phyloP scores from a whole-genome alignment of 768 basidiomycete genomes.

The Chiua virens region DNA sequence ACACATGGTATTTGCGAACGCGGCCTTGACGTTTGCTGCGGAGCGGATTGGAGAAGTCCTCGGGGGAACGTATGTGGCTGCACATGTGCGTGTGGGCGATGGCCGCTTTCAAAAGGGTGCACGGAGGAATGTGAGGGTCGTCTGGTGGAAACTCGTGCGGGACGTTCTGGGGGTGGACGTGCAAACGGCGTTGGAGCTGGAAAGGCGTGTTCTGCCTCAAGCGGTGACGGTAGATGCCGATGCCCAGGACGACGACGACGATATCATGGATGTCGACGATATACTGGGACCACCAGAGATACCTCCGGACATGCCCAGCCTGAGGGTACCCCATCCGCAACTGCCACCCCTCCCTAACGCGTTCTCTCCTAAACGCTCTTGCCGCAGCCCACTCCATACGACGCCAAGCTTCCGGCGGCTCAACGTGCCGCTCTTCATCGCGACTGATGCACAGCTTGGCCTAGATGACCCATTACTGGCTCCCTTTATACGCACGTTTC shows the following conservation, averaged over 20 bases:
- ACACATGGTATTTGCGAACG: conserved; percentile 58
- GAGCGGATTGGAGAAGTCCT: conserved; percentile 43
- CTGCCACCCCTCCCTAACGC: conserved; percentile 24
- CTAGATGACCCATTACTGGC: conserved; percentile 24
- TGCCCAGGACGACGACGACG: neutral
- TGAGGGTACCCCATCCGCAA: conserved; percentile 26
- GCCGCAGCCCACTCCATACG: conserved; percentile 41
- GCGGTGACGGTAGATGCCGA: no score
- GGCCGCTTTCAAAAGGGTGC: conserved; percentile 53
- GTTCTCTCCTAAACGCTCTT: conserved; percentile 25
- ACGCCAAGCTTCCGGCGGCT: conserved; percentile 34
- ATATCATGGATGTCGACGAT: neutral
- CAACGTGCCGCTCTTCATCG: conserved; percentile 42
- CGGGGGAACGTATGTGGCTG: conserved; percentile 54
- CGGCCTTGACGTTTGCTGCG: conserved; percentile 43
- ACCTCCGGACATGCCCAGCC: conserved; percentile 11
- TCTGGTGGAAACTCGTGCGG: no score
- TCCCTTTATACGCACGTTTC: conserved; percentile 31
- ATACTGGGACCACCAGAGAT: conserved; percentile 16
- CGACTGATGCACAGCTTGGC: no score
- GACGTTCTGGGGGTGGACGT: no score
- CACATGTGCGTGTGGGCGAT: conserved; percentile 71
- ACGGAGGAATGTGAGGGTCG: conserved; percentile 34
- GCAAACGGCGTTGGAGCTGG: conserved; percentile 49
- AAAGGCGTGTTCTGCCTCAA: conserved; percentile 12